Evolutionary conservation across 2,329 filamentous ascomycete genomes (phyloP).

Genomic region (Colletotrichum gloeosporioides): DNA sequence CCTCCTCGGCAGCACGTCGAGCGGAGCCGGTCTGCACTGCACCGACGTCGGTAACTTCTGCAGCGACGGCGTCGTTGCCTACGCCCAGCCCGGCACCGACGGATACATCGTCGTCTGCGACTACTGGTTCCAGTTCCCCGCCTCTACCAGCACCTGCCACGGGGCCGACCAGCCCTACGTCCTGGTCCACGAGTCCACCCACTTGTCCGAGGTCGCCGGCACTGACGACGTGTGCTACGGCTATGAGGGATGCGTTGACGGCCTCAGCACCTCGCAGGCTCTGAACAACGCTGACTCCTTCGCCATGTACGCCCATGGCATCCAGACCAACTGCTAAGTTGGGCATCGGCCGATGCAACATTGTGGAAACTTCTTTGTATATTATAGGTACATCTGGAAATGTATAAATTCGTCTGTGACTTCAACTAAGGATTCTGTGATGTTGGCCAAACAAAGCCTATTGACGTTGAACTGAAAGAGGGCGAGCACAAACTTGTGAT

Average conservation of each 20-base stretch:
- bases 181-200: slow-evolving; percentile 69
- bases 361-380: neutral
- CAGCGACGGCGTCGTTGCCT: slow-evolving; percentile 57
- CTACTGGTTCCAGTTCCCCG: slow-evolving; percentile 61
- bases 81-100: slow-evolving; percentile 57
- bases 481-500: fast-evolving
- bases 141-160: slow-evolving; percentile 58
- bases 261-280: slow-evolving; percentile 7
- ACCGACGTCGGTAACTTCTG: slow-evolving; percentile 54
- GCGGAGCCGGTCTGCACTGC: slow-evolving; percentile 57
- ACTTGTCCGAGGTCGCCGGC: slow-evolving; percentile 61
- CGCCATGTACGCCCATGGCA: slow-evolving; percentile 19
- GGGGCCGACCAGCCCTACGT: slow-evolving; percentile 60
- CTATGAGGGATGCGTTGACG: slow-evolving; percentile 27
- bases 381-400: neutral
- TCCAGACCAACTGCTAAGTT: neutral
- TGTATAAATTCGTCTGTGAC: neutral
- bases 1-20: slow-evolving; percentile 48
- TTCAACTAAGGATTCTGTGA: fast-evolving
- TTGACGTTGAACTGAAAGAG: neutral
- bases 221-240: slow-evolving; percentile 40
- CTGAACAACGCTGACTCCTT: slow-evolving; percentile 24
- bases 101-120: slow-evolving; percentile 67
- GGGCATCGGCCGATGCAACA: neutral
- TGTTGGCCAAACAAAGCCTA: neutral